phyloP scores from a whole-genome alignment of 192 early-diverging fungal genomes.

The Ambispora gerdemannii region DNA sequence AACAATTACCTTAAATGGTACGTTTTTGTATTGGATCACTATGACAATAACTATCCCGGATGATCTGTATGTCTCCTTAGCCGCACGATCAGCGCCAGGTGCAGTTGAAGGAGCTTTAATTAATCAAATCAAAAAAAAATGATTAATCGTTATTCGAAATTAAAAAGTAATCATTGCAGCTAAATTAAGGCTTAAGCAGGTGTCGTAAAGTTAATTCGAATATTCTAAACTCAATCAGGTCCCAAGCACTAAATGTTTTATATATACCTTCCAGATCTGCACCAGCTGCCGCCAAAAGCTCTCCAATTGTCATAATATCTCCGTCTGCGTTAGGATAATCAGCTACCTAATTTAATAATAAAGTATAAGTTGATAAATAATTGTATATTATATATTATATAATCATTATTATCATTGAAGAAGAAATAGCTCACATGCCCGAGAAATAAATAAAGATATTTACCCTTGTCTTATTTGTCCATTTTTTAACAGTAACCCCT shows the following conservation, averaged over 20 bases:
- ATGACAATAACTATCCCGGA: slow-evolving; percentile 43
- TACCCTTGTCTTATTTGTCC: slow-evolving; percentile 30
- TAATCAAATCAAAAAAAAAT: not conserved
- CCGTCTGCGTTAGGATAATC: slow-evolving; percentile 13
- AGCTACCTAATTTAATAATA: not conserved
- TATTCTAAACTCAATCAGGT: not conserved
- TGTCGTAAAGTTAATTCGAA: too few relatives aligned
- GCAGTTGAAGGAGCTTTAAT: slow-evolving; percentile 11
- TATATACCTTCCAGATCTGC: slow-evolving; percentile 33
- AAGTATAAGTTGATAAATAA: not conserved
- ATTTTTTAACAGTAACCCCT: slow-evolving; percentile 30
- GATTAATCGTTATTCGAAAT: too few relatives aligned
- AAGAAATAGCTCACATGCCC: too few relatives aligned
- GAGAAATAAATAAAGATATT: slow-evolving; percentile 3
- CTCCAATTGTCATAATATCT: slow-evolving; percentile 39
- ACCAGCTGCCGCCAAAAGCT: slow-evolving; percentile 38
- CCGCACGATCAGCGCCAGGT: not conserved
- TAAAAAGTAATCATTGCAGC: too few relatives aligned
- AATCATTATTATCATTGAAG: too few relatives aligned
- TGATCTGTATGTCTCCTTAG: slow-evolving; percentile 38
- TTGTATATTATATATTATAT: not conserved
- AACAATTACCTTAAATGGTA: slow-evolving; percentile 15
- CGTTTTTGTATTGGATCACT: slow-evolving; percentile 40
- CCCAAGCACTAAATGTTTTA: slow-evolving; percentile 16
- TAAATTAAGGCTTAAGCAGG: too few relatives aligned